Conservation (phyloP, 2,329 filamentous ascomycete species). For the Fragosphaeria purpurea region DNA sequence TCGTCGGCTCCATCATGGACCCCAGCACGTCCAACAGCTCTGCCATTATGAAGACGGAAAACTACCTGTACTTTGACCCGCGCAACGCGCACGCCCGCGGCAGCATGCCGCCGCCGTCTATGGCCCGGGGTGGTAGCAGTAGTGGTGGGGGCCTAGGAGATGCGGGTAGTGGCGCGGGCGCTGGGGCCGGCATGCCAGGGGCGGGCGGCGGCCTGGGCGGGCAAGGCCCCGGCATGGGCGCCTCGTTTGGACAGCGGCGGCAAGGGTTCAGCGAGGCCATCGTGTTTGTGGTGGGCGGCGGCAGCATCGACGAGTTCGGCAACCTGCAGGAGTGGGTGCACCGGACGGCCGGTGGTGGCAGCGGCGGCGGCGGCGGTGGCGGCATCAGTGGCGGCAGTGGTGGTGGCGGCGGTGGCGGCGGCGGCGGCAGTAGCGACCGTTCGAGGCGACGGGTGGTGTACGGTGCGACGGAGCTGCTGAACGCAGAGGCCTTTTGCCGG, state of each 20-base stretch:
- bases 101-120: slow-evolving; percentile 73
- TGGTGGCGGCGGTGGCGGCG: slow-evolving; percentile 31
- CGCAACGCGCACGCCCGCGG: slow-evolving; percentile 86
- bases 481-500: slow-evolving; percentile 55
- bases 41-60: slow-evolving; percentile 91
- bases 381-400: slow-evolving; percentile 30
- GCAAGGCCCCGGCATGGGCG: slow-evolving; percentile 53
- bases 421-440: slow-evolving; percentile 29
- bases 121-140: slow-evolving; percentile 33
- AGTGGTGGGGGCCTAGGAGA: slow-evolving; percentile 28
- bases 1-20: slow-evolving; percentile 97
- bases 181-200: slow-evolving; percentile 39
- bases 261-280: slow-evolving; percentile 86
- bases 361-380: slow-evolving; percentile 14
- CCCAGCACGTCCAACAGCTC: slow-evolving; percentile 79
- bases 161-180: slow-evolving; percentile 21
- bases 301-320: slow-evolving; percentile 97
- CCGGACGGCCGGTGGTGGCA: slow-evolving; percentile 51
- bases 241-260: slow-evolving; percentile 81
- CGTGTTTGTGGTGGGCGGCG: slow-evolving; percentile 90
- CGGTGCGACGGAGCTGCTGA: slow-evolving; percentile 78
- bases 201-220: slow-evolving; percentile 33
- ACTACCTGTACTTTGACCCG: slow-evolving; percentile 95
- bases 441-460: slow-evolving; percentile 79
- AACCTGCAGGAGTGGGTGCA: slow-evolving; percentile 95